Conservation (phyloP, 2,329 filamentous ascomycete genomes). For the Fusarium marasasianum region DNA sequence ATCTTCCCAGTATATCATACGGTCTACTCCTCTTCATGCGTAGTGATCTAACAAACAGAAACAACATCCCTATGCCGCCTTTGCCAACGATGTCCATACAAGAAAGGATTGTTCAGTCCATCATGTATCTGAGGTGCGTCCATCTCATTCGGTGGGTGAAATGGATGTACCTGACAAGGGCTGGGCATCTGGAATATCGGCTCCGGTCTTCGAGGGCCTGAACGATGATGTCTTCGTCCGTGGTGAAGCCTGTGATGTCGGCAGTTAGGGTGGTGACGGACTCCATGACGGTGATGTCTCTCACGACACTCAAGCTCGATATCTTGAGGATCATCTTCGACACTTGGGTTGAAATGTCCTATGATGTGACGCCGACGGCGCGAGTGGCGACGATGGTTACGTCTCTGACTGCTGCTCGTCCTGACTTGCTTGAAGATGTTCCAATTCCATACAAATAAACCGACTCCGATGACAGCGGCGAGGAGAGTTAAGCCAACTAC, state of each 20-base stretch:
- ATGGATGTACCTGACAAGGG: not conserved
- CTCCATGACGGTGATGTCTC: not conserved
- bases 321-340: not conserved
- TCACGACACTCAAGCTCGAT: not conserved
- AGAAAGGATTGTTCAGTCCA: not conserved
- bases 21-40: not conserved
- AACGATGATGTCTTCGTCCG: not conserved
- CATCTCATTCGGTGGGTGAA: slow-evolving; percentile 31
- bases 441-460: slow-evolving; percentile 25
- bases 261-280: not conserved
- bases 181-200: not conserved
- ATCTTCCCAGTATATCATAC: not conserved
- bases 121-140: slow-evolving; percentile 38
- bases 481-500: slow-evolving; percentile 19
- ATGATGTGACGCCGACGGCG: not conserved
- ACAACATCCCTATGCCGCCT: not conserved
- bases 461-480: not conserved
- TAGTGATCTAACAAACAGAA: not conserved
- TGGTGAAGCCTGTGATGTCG: slow-evolving; percentile 14
- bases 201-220: slow-evolving; percentile 6
- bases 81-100: not conserved
- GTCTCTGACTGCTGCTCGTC: not conserved
- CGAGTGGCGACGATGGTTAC: not conserved
- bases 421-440: not conserved
- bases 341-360: not conserved